Evolutionary conservation across 306 rosid genomes (phyloP).

Genomic region (Comarum palustre): DNA sequence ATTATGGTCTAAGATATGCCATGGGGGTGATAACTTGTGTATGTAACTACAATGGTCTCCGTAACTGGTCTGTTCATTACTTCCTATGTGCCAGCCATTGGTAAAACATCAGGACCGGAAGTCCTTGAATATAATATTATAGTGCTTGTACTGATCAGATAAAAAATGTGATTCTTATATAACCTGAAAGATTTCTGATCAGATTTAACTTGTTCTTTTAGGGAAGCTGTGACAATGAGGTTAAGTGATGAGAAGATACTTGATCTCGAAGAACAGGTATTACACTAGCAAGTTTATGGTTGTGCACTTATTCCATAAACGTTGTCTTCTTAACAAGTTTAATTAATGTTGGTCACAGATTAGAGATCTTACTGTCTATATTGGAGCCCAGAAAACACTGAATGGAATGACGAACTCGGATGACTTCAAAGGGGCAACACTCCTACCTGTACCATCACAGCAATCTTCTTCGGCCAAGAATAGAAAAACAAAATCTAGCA

Average conservation of each 20-base stretch:
- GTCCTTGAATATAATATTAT: neutral
- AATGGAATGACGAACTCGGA: conserved; percentile 57
- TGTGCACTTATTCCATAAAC: conserved; percentile 11
- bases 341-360: conserved; percentile 48
- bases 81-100: neutral
- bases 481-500: conserved; percentile 60
- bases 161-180: neutral
- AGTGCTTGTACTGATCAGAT: neutral
- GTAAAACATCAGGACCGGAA: too few relatives aligned
- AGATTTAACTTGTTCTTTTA: conserved; percentile 29
- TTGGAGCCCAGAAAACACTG: conserved; percentile 75
- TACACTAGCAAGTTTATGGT: conserved; percentile 12
- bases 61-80: neutral
- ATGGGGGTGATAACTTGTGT: neutral
- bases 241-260: conserved; percentile 48
- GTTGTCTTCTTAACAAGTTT: conserved; percentile 20
- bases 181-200: neutral
- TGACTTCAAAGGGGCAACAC: conserved; percentile 75
- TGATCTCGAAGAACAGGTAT: conserved; percentile 95
- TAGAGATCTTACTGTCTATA: conserved; percentile 69
- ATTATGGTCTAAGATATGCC: neutral
- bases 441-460: conserved; percentile 65
- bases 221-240: conserved; percentile 57
- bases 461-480: conserved; percentile 52
- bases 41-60: neutral